phyloP scores from a whole-genome alignment of 1,284 basidiomycete species.

The Leccinum cinnamomeum region DNA sequence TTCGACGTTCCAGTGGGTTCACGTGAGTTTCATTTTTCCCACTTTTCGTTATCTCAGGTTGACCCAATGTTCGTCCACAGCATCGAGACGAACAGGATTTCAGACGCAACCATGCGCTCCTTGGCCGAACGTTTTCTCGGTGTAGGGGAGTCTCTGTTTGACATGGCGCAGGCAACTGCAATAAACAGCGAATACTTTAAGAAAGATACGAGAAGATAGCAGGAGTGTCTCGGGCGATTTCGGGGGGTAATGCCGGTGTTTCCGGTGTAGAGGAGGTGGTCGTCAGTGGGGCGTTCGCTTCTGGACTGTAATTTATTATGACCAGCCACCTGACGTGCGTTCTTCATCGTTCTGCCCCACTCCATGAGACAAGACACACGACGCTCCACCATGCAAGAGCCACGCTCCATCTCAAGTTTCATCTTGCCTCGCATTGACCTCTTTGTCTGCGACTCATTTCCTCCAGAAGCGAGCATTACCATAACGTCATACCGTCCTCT shows the following conservation, averaged over 20 bases:
- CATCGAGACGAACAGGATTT: conserved; percentile 64
- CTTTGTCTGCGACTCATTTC: background rate
- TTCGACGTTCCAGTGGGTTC: conserved; percentile 89
- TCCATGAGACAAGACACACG: conserved; percentile 29
- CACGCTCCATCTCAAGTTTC: conserved; percentile 7
- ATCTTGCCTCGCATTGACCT: background rate
- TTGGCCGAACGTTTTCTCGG: conserved; percentile 82
- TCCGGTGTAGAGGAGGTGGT: conserved; percentile 9
- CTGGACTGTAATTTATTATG: conserved; percentile 33
- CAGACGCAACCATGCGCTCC: conserved; percentile 74
- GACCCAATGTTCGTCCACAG: conserved; percentile 39
- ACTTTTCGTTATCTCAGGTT: background rate
- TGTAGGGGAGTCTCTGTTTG: conserved; percentile 88
- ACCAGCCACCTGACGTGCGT: conserved; percentile 28
- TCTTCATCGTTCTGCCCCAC: conserved; percentile 21
- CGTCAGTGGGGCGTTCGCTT: conserved; percentile 20
- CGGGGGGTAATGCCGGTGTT: conserved; percentile 4
- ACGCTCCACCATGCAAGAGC: conserved; percentile 5
- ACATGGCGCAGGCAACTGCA: conserved; percentile 74
- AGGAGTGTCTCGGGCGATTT: conserved; percentile 1
- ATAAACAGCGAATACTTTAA: conserved; percentile 84
- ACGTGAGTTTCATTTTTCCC: conserved; percentile 55
- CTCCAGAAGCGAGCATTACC: background rate
- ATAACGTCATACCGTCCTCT: background rate
- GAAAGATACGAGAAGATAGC: conserved; percentile 40